These are phyloP conservation scores for Entomortierella chlamydospora DNA, from an alignment of 192 early-diverging fungal species.

Conservation along the genomic window DNA sequence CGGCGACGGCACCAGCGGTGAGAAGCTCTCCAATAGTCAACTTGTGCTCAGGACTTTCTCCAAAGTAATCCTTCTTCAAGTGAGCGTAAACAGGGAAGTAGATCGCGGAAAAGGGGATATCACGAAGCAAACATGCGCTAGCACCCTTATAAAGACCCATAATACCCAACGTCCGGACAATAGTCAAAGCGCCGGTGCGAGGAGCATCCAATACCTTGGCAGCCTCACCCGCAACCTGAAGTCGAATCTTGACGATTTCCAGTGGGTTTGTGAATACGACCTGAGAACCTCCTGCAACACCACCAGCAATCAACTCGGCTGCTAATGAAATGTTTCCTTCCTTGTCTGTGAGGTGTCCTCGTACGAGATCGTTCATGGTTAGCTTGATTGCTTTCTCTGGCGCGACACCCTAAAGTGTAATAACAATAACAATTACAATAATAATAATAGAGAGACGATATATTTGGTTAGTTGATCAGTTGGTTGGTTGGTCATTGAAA, in stretches of 20 bases:
- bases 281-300: conserved; percentile 86
- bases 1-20: conserved; percentile 90
- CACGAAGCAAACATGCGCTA: conserved; percentile 92
- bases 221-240: conserved; percentile 88
- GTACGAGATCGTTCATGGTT: conserved; percentile 94
- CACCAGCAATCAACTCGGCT: conserved; percentile 89
- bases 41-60: conserved; percentile 81
- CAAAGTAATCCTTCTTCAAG: conserved; percentile 91
- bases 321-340: conserved; percentile 79
- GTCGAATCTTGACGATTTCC: conserved; percentile 98
- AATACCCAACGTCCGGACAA: conserved; percentile 91
- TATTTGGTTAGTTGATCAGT: too few relatives aligned
- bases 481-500: too few relatives aligned
- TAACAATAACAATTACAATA: neutral
- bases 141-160: conserved; percentile 96
- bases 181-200: conserved; percentile 82
- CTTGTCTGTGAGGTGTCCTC: conserved; percentile 73
- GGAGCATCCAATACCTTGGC: conserved; percentile 64
- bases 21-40: conserved; percentile 76
- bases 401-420: conserved; percentile 75
- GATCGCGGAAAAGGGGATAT: conserved; percentile 97
- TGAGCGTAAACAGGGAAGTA: conserved; percentile 98
- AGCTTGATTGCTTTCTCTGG: conserved; percentile 99
- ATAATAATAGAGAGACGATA: too few relatives aligned
- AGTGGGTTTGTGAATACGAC: conserved; percentile 97